Evolutionary conservation across 257 asterid genomes (phyloP), one percentile per base, ranked within the genome.

Genomic region (Solanum lycopersicoides): DNA sequence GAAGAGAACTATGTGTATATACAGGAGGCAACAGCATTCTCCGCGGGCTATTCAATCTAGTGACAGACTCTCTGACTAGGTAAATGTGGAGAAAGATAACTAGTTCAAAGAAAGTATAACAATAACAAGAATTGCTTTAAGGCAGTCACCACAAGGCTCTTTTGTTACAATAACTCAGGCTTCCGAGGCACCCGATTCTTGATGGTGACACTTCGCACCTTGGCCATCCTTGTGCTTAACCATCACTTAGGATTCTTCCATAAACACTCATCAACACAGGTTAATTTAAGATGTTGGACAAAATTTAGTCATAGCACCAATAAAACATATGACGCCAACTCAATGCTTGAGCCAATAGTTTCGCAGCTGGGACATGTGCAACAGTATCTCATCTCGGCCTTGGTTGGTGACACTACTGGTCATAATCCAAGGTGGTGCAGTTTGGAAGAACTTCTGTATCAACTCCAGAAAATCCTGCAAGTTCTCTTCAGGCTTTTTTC

Each of bases 341-440:
- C 85, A 96, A 89, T 97, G 98, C 90, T 97, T 96, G 87, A 96
- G 98, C 99, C 99, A 96, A 92, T 97, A 97, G 89, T 96, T 97
- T 30, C 98, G 88, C 37, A 97, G 93, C 95, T 97, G 99, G 69
- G 99, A 94, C 96, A 96, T 96, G 91, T 97, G 99, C 93, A 96
- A 73, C 90, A 97, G 79, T 85, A 97, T 95, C 87, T 97, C 99
- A 18, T 97, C 99, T 56, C 99, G 92, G 2, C 99, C 99, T 92
- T 94, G 98, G 87, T 97, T 96, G 21, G 99, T 97, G 53, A 97
- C 93, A 45, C 99, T 96, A 87, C 99, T 96, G 2, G 98, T 97
- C 98, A 95, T 96, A 45, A 97, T 96, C 99, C 99, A 97, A 85
- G 99, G 99, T 9, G 99, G 99, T 6, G 95, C 86, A 3, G 96